These are phyloP conservation scores for Xylariaceae sp. DNA, from an alignment of 2,329 filamentous ascomycete species.

Conservation along the genomic window DNA sequence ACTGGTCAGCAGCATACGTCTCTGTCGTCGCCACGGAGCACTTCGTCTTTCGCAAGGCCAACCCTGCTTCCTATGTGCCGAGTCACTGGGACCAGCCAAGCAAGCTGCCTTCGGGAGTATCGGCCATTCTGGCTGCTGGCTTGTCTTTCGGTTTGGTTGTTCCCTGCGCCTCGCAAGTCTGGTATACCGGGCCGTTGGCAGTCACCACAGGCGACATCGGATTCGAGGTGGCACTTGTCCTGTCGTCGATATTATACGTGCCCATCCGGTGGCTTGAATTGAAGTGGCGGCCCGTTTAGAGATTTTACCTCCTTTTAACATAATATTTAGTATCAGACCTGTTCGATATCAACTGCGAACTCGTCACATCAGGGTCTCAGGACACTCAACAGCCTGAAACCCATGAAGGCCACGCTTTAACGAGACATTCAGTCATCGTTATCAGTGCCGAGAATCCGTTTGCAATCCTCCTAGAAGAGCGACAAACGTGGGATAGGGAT, in stretches of 20 bases:
- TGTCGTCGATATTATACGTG: constrained; percentile 40
- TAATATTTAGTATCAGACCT: background rate
- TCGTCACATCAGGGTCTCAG: background rate
- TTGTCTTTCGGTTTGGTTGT: constrained; percentile 45
- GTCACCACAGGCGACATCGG: constrained; percentile 58
- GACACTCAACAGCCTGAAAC: too few species aligned
- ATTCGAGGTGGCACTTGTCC: constrained; percentile 56
- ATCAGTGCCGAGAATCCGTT: too few species aligned
- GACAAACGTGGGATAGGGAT: too few species aligned
- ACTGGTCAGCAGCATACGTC: constrained; percentile 53
- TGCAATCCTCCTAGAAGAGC: too few species aligned
- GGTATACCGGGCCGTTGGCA: constrained; percentile 58
- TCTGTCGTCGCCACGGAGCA: constrained; percentile 43
- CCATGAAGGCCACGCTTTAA: too few species aligned
- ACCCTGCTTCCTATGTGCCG: constrained; percentile 34
- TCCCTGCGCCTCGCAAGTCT: constrained; percentile 55
- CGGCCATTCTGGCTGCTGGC: constrained; percentile 35
- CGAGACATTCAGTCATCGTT: too few species aligned
- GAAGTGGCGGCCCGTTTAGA: constrained; percentile 17
- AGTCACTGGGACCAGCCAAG: constrained; percentile 35
- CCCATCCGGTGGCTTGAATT: constrained; percentile 39
- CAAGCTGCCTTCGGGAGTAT: constrained; percentile 37
- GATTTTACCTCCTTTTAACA: background rate
- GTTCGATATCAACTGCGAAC: background rate
- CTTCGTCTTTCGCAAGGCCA: constrained; percentile 33